Evolutionary conservation across 495 filamentous ascomycete species (phyloP).

Genomic region (Xylaria grammica): DNA sequence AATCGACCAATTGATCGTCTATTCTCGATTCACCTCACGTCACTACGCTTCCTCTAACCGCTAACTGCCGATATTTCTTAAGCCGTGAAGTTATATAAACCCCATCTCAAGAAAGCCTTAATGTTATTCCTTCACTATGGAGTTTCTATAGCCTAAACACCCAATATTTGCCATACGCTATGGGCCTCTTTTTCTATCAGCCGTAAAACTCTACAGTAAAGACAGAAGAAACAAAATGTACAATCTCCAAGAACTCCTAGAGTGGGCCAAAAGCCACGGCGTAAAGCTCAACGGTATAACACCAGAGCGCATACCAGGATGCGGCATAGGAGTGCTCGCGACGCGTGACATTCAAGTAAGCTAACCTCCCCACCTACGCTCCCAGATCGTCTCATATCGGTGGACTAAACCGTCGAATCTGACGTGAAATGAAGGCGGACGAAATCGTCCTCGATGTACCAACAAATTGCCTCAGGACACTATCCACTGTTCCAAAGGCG

Average conservation of each 20-base stretch:
- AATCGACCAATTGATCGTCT: neutral
- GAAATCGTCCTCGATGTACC: conserved; percentile 69
- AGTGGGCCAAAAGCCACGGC: conserved; percentile 66
- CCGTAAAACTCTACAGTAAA: neutral
- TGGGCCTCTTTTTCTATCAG: neutral
- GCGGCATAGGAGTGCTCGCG: conserved; percentile 77
- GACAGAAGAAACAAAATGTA: conserved; percentile 28
- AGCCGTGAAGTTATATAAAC: neutral
- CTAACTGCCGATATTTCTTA: neutral
- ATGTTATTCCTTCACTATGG: neutral
- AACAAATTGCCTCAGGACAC: conserved; percentile 63
- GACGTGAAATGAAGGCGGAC: conserved; percentile 43
- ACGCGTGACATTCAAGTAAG: conserved; percentile 66
- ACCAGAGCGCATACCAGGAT: conserved; percentile 62
- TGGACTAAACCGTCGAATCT: neutral
- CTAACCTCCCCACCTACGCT: neutral
- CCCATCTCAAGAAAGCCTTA: neutral
- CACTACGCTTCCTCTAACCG: neutral
- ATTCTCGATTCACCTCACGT: neutral
- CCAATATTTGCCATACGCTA: neutral
- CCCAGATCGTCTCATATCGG: neutral
- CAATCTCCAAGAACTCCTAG: conserved; percentile 54
- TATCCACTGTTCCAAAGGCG: conserved; percentile 60
- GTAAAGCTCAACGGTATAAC: conserved; percentile 64
- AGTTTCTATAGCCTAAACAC: neutral